Percentiles rank a stretch among this genome's conserved stretches.
Evolutionary conservation across 768 basidiomycete species (phyloP).

Genomic region (Steccherinum ochraceum): DNA sequence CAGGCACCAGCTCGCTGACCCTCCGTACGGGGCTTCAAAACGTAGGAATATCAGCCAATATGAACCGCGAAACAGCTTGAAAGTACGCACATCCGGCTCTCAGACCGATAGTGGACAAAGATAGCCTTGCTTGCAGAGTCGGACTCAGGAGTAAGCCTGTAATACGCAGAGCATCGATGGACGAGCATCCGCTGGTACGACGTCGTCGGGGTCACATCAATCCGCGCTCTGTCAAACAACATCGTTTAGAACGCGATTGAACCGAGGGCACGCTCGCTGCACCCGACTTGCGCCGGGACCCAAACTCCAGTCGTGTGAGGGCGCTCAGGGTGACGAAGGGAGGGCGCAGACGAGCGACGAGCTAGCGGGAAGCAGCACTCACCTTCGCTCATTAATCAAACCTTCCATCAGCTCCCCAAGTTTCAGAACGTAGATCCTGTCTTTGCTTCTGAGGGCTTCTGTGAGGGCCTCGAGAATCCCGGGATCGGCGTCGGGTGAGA

Average conservation of each 20-base stretch:
- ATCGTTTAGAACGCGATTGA: background rate
- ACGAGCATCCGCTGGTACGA: slow-evolving; percentile 83
- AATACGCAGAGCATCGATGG: slow-evolving; percentile 80
- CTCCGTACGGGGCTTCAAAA: slow-evolving; percentile 56
- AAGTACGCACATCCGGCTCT: slow-evolving; percentile 73
- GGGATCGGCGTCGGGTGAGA: slow-evolving; percentile 41
- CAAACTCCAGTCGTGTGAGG: slow-evolving; percentile 12
- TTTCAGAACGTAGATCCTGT: slow-evolving; percentile 81
- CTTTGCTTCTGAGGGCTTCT: slow-evolving; percentile 83
- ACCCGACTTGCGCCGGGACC: background rate
- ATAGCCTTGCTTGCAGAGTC: slow-evolving; percentile 63
- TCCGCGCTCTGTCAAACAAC: slow-evolving; percentile 39
- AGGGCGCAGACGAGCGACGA: slow-evolving; percentile 6
- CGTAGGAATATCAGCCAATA: slow-evolving; percentile 14
- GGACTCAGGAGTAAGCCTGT: slow-evolving; percentile 65
- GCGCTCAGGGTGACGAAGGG: background rate
- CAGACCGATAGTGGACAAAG: slow-evolving; percentile 45
- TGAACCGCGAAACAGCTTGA: background rate
- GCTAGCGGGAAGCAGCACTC: too few relatives aligned
- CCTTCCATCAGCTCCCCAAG: slow-evolving; percentile 83
- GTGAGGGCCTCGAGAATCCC: slow-evolving; percentile 45
- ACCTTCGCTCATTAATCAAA: slow-evolving; percentile 73
- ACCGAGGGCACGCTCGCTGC: slow-evolving; percentile 4
- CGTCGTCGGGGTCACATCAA: slow-evolving; percentile 63
- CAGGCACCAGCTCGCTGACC: slow-evolving; percentile 72